Base-by-base conservation (phyloP, 2,329 filamentous ascomycete genomes). In the Cyphellophora attinorum region DNA sequence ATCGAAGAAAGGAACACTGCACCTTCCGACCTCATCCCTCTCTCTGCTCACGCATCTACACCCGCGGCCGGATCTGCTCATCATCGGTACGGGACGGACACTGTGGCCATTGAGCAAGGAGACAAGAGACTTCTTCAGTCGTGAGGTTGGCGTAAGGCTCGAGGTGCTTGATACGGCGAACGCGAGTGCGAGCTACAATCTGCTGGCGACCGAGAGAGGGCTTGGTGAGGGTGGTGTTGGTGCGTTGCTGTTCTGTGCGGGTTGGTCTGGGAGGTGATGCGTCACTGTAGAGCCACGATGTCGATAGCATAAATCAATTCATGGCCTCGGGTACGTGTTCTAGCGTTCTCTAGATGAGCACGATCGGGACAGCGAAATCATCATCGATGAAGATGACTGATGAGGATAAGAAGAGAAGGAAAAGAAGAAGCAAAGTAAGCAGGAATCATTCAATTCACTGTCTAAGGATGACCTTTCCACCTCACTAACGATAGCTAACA, bases 111-210 rank as follows among this genome's bases (percentile, higher is more conserved):
- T 96, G 5, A 84, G 81, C 37, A 82, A 83, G 1, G 70, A 76
- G 47, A 84, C 85, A 28, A 77, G 81, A 48, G 69, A 68, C 39
- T 69, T 77, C 48, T 76, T 98, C 37, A 81, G 79, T 42, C 39
- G 44, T 25, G 39, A 39, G 8, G 59, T 96, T 27, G 91, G 91
- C 0, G 82, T 96, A 48, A 70, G 85, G 38, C 69, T 96, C 4
- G 91, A 98, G 52, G 71, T 95, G 3, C 72, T 89, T 52, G 91
- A 96, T 61, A 96, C 91, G 19, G 70, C 85, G 44, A 96, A 96
- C 60, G 91, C 91, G 6, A 85, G 89, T 1, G 81, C 88, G 19
- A 86, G 95, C 57, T 98, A 91, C 59, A 98, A 98, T 55, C 57
- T 98, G 51, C 64, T 98, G 35, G 89, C 86, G n/a, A 96, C 86